These are phyloP conservation scores for Venturia pyrina DNA, from an alignment of 2,329 filamentous ascomycete genomes.

Conservation along the genomic window DNA sequence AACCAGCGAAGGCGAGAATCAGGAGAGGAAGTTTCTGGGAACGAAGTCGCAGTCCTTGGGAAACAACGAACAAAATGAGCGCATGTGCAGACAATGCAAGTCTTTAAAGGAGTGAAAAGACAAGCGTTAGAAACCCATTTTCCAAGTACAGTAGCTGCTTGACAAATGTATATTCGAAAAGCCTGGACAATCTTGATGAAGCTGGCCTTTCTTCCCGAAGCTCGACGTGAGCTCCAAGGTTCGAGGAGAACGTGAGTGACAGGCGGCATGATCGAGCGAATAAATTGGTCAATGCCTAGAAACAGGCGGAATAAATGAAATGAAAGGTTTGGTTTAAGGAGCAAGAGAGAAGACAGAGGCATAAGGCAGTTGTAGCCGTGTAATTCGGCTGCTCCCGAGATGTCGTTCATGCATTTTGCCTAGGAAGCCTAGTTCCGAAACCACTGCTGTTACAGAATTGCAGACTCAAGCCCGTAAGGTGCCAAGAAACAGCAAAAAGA, in stretches of 20 bases:
- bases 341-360: not conserved
- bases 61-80: slow-evolving; percentile 1
- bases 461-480: not conserved
- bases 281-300: slow-evolving; percentile 5
- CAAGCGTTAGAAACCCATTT: not conserved
- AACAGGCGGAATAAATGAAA: not conserved
- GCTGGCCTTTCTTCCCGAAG: not conserved
- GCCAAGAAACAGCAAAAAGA: not conserved
- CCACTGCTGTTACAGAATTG: not conserved
- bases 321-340: not conserved
- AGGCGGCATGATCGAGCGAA: slow-evolving; percentile 1
- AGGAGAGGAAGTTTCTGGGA: slow-evolving; percentile 2
- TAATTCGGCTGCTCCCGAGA: not conserved
- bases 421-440: not conserved
- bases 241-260: not conserved
- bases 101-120: not conserved
- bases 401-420: not conserved
- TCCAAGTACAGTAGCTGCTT: slow-evolving; percentile 5
- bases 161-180: not conserved
- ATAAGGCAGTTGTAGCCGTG: not conserved
- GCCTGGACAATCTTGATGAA: slow-evolving; percentile 3
- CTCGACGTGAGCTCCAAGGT: not conserved
- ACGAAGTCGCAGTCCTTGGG: not conserved
- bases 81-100: not conserved
- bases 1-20: slow-evolving; percentile 1